phyloP scores from a whole-genome alignment of 306 rosid species.

The Cucumis melo region DNA sequence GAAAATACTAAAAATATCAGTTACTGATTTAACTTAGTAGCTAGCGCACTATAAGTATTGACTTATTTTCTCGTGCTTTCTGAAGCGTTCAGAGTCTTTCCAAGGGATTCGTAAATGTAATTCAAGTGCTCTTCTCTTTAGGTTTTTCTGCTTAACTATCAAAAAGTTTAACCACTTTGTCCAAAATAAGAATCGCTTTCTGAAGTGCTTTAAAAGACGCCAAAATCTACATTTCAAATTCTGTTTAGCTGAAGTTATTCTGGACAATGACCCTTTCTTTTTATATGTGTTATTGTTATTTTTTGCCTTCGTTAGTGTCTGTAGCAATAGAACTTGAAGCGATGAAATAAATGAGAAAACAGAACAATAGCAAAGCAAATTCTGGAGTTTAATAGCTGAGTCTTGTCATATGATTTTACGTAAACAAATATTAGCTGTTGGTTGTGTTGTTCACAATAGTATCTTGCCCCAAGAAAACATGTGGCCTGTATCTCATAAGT shows the following conservation, averaged over 20 bases:
- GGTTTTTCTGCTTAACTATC: no score
- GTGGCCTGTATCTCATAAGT: neutral
- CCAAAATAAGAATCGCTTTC: no score
- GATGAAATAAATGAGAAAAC: neutral
- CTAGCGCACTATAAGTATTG: neutral
- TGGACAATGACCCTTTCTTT: neutral
- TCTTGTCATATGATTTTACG: neutral
- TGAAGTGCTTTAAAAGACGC: no score
- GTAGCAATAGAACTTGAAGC: neutral
- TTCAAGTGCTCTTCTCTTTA: no score
- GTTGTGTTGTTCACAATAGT: neutral
- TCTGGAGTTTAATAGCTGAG: neutral
- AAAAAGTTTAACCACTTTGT: no score
- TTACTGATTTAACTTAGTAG: neutral
- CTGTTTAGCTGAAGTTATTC: neutral
- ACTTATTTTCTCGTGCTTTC: neutral
- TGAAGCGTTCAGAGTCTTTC: neutral
- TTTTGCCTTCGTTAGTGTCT: neutral
- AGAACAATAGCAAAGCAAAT: neutral
- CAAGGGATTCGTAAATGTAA: neutral
- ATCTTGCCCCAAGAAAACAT: neutral
- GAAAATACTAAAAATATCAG: neutral
- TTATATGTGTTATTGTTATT: neutral
- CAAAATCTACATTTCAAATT: neutral
- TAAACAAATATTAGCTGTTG: neutral